Evolutionary conservation across 164 flowering plant genomes (phyloP), one percentile per base, ranked within the genome.

Genomic region (Akebia trifoliata): DNA sequence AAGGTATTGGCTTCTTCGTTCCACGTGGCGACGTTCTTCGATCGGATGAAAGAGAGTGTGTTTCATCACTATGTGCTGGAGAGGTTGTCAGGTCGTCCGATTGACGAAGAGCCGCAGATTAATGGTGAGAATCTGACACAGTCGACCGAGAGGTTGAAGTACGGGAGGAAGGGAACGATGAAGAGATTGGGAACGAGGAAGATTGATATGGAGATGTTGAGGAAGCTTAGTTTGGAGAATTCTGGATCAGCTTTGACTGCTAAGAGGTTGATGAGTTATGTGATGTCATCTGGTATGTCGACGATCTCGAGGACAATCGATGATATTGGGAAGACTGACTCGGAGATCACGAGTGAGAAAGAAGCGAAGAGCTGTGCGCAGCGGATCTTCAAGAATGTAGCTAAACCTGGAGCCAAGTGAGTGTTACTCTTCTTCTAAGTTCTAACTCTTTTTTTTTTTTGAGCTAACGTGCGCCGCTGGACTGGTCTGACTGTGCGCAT

Each of bases 321-420:
- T 46, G 75, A 67, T 22, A 65, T 66, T 17, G 79, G 62, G 18
- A 45, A 51, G 30, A 62, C 62, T 1, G 69, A 64, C 22, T 64
- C 61, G 12, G 84, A 77, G 68, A 79, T 80, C 6, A 68, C 67
- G 0, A 86, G 75, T 36, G 85, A 81, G 61, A 61, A 66, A 78
- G 87, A 77, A 43, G 90, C 87, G 0, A 65, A 67, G 39, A 43
- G 4, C 2, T 44, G 59, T 32, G 94, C 94, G 0, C 54, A 70
- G 9, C 38, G 68, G 63, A 73, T 78, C n/a, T 86, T 84, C 81
- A 76, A 68, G 64, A 68, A 84, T 30, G 87, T 82, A 0, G 83
- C 86, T 3, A 74, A 73, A 52, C 80, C 80, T 1, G 81, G 69
- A 6, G 64, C 62, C 72, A 77, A 73, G 94, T 84, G 49, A 75